phyloP scores from a whole-genome alignment of 352 stramenopile genomes.

The Pythium oligandrum region DNA sequence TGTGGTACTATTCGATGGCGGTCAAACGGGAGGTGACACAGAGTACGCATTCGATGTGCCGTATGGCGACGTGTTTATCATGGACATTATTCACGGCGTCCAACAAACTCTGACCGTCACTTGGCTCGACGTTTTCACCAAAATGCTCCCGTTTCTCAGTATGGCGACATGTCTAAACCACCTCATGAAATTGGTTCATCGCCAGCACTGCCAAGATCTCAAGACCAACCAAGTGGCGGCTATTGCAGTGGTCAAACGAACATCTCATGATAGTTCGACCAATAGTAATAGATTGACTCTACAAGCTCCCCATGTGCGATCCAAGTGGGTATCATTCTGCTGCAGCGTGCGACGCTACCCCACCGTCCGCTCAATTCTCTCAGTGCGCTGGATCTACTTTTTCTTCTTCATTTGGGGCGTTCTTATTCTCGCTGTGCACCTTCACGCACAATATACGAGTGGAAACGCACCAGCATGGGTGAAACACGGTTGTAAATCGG shows the following conservation, averaged over 20 bases:
- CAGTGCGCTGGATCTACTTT: background rate
- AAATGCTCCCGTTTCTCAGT: conserved; percentile 17
- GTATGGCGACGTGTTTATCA: conserved; percentile 11
- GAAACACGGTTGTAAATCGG: too few relatives aligned
- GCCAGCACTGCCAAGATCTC: background rate
- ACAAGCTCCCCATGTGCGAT: too few relatives aligned
- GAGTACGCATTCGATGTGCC: conserved; percentile 18
- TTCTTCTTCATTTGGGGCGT: conserved; percentile 10
- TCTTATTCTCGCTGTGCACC: conserved; percentile 6
- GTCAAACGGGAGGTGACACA: conserved; percentile 6
- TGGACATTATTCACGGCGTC: conserved; percentile 10
- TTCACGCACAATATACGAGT: conserved; percentile 1
- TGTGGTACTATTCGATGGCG: background rate
- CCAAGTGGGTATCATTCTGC: too few relatives aligned
- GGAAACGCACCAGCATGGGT: too few relatives aligned
- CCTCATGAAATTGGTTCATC: conserved; percentile 4
- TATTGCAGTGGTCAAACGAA: too few relatives aligned
- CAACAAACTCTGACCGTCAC: conserved; percentile 16
- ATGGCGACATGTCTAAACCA: conserved; percentile 16
- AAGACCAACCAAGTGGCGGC: too few relatives aligned
- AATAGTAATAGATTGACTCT: background rate
- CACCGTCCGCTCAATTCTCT: background rate
- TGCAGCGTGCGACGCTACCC: too few relatives aligned
- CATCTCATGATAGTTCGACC: background rate
- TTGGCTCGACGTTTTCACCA: conserved; percentile 18